Conservation (phyloP, 371 early-diverging fungal species). For the Conidiobolus coronatus region DNA sequence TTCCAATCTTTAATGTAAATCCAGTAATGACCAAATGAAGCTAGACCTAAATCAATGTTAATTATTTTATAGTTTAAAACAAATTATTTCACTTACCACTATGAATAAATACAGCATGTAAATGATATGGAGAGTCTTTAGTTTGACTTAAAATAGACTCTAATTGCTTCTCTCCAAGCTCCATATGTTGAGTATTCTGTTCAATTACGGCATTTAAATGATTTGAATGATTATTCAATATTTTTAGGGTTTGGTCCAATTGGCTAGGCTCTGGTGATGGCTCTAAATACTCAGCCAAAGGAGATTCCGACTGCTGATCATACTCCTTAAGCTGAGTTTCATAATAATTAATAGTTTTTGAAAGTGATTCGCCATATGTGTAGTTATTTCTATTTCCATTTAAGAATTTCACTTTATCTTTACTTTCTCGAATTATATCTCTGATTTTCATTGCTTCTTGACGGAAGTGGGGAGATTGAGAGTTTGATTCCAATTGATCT, state of each 20-base stretch:
- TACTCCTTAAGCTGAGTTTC: background rate
- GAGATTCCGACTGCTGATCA: too few species aligned
- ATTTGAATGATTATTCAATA: background rate
- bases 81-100: slow-evolving; percentile 15
- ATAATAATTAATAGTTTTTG: background rate
- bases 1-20: slow-evolving; percentile 47
- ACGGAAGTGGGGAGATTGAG: background rate
- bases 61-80: background rate
- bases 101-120: slow-evolving; percentile 51
- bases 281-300: too few species aligned
- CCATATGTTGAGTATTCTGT: background rate
- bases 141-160: background rate
- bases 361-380: background rate
- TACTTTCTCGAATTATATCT: background rate
- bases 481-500: slow-evolving; percentile 8
- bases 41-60: slow-evolving; percentile 14
- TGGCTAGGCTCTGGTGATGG: background rate
- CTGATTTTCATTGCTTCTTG: background rate
- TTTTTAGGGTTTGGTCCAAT: background rate
- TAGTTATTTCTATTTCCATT: background rate
- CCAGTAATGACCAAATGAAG: slow-evolving; percentile 78
- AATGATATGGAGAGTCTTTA: background rate
- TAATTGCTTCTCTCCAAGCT: background rate
- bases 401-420: background rate
- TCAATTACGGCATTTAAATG: background rate